Conservation (phyloP, 2,329 filamentous ascomycete genomes). For the Blastomyces parvus region DNA sequence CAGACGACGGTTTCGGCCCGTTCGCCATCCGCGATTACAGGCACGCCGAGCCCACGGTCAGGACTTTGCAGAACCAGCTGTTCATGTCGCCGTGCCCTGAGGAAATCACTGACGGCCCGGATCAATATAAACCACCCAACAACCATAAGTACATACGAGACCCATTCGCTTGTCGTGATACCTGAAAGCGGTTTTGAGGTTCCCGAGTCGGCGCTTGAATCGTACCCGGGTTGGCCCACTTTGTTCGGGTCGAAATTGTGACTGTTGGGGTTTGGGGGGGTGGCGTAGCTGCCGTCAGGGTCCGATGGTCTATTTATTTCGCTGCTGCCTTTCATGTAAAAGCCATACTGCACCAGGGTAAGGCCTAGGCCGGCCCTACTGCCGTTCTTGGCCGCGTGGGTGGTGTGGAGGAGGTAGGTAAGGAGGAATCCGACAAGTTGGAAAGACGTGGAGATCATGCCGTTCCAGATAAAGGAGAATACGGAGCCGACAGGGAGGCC, state of each 20-base stretch:
- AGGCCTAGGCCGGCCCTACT: conserved; percentile 90
- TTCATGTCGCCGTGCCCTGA: conserved; percentile 81
- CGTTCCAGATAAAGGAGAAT: conserved; percentile 68
- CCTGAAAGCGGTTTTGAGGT: conserved; percentile 37
- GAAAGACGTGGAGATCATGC: conserved; percentile 96
- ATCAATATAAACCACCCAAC: conserved; percentile 98
- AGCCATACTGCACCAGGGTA: conserved; percentile 91
- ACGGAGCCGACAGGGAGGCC: conserved; percentile 83
- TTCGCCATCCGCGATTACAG: conserved; percentile 82
- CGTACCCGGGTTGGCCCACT: conserved; percentile 42
- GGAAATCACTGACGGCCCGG: conserved; percentile 80
- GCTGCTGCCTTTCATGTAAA: conserved; percentile 70
- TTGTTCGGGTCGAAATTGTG: conserved; percentile 75
- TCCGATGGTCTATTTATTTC: conserved; percentile 26
- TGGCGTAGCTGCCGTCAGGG: conserved; percentile 45
- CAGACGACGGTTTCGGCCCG: conserved; percentile 64
- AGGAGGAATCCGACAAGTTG: conserved; percentile 94
- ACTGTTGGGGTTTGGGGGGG: conserved; percentile 74
- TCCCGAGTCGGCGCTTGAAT: conserved; percentile 10
- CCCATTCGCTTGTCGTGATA: conserved; percentile 71
- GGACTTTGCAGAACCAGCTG: conserved; percentile 88
- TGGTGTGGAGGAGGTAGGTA: conserved; percentile 95
- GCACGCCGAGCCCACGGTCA: conserved; percentile 72
- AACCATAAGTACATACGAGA: conserved; percentile 90
- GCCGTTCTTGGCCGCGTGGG: conserved; percentile 95